Evolutionary conservation across 2,329 filamentous ascomycete genomes (phyloP).

Genomic region (Monosporascus sp.): DNA sequence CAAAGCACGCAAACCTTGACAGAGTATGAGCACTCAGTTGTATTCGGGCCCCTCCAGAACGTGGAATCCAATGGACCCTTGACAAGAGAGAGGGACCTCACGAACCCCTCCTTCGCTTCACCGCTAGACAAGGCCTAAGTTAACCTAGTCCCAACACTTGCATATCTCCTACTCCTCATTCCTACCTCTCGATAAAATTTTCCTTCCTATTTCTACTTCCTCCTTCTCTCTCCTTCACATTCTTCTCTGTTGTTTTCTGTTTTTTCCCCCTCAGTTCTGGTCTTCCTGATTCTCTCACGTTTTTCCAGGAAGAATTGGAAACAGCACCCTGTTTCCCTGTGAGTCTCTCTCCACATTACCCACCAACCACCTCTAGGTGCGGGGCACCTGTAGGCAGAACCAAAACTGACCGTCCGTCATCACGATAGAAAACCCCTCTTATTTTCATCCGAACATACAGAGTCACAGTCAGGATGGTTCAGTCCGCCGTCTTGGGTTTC

Average conservation of each 20-base stretch:
- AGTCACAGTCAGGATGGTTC: constrained; percentile 51
- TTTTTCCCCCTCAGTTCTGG: not conserved
- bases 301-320: constrained; percentile 17
- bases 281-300: constrained; percentile 8
- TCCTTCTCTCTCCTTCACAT: constrained; percentile 2
- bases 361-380: not conserved
- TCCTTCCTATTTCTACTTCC: constrained; percentile 1
- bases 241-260: constrained; percentile 12
- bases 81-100: not conserved
- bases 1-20: no score
- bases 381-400: not conserved
- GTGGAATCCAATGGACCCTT: not conserved
- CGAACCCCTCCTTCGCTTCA: not conserved
- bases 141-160: not conserved
- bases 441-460: constrained; percentile 15
- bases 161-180: constrained; percentile 1
- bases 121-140: not conserved
- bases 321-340: constrained; percentile 21
- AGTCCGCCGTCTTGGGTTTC: constrained; percentile 87
- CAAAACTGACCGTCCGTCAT: constrained; percentile 6
- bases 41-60: no score
- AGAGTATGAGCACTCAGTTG: no score
- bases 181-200: constrained; percentile 8
- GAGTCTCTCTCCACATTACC: constrained; percentile 6
- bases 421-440: constrained; percentile 15